Evolutionary conservation across 2,329 filamentous ascomycete genomes (phyloP), one percentile per base, ranked within the genome.

Genomic region (Pseudogymnoascus sp.): DNA sequence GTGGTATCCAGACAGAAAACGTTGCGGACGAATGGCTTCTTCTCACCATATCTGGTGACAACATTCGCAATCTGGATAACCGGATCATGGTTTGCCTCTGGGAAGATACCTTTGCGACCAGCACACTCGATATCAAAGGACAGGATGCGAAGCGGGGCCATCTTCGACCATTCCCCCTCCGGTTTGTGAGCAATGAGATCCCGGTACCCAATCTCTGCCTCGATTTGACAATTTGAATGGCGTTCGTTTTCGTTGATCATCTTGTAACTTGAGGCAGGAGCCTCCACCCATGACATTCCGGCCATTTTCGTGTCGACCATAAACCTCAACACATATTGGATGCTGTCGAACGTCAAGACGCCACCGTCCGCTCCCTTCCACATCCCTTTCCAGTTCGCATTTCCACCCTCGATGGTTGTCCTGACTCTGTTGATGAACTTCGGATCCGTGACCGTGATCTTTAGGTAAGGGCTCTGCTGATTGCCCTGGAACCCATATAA

Each of bases 51-150:
- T 70, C 87, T 82, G 33, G 92, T 97, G 16, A 99, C 93, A 5
- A 97, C 85, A 69, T 97, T 97, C 62, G 94, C 94, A 65, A 99
- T 99, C 73, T 99, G 94, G 67, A 99, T 99, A 66, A 99, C 92
- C 0, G 93, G 92, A 69, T 99, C 94, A 18, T 90, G 78, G 63
- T 93, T 86, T 8, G 95, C 86, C 74, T 99, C 94, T 0, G 95
- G 94, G 70, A 99, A 99, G 70, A 99, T 89, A 66, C 94, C 94
- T 76, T 99, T 97, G 68, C 95, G 89, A 59, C 94, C 94, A 68
- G 94, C 94, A 74, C 94, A 99, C 75, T 99, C 94, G 68, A 99
- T 99, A 83, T 99, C 94, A 70, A 99, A 97, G 4, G 94, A 97
- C 50, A 99, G 76, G 54, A 96, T 88, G 64, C 94, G 86, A 3